Percentiles rank a stretch among this genome's conserved stretches.
Evolutionary conservation across 1,284 basidiomycete species (phyloP).

Genomic region (Butyriboletus appendiculatus): DNA sequence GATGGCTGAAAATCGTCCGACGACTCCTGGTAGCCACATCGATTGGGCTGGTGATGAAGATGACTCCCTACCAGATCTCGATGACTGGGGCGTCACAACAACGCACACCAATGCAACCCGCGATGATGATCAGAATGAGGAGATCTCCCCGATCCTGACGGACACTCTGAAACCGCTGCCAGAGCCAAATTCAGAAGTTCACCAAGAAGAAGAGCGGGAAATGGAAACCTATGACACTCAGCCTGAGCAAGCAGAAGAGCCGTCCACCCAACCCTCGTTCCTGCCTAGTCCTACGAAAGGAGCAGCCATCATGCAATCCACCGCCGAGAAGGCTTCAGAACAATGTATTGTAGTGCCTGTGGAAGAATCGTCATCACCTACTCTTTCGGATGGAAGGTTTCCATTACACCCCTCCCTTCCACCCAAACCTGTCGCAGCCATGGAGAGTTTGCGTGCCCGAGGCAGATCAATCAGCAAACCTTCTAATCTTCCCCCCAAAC

Average conservation of each 20-base stretch:
- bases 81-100: constrained; percentile 75
- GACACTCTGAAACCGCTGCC: constrained; percentile 67
- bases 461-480: constrained; percentile 16
- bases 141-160: constrained; percentile 69
- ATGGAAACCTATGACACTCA: constrained; percentile 22
- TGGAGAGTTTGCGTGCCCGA: constrained; percentile 23
- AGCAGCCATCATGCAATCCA: neutral
- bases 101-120: constrained; percentile 23
- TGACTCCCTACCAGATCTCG: constrained; percentile 75
- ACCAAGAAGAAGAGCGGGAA: constrained; percentile 20
- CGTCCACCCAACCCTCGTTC: constrained; percentile 8
- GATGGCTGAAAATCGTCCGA: constrained; percentile 62
- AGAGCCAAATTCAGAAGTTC: constrained; percentile 38
- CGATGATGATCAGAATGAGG: constrained; percentile 33
- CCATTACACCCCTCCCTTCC: constrained; percentile 51
- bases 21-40: constrained; percentile 75
- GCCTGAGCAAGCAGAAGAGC: constrained; percentile 11
- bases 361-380: constrained; percentile 12
- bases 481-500: constrained; percentile 19
- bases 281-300: constrained; percentile 5
- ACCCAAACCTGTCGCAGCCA: constrained; percentile 42
- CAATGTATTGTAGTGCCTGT: constrained; percentile 4
- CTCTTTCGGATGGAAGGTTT: constrained; percentile 16
- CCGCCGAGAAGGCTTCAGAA: constrained; percentile 2
- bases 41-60: constrained; percentile 87